Evolutionary conservation across 169 alveolate species (phyloP).

Genomic region (Theileria equi): DNA sequence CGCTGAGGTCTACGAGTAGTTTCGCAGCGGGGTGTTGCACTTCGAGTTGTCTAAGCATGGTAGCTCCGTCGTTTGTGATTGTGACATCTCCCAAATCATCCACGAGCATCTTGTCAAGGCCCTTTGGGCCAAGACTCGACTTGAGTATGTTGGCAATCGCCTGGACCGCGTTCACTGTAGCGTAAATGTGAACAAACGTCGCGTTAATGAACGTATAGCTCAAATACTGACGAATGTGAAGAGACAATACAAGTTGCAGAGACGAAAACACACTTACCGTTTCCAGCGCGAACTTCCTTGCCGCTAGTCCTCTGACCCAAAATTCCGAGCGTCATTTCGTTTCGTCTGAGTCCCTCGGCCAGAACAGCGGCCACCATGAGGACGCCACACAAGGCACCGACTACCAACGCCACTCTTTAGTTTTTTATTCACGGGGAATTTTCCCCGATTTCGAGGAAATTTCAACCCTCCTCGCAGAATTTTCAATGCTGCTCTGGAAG

Average conservation of each 20-base stretch:
- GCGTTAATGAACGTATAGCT: not conserved
- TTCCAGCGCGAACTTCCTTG: conserved; percentile 60
- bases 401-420: too few relatives aligned
- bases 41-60: conserved; percentile 95
- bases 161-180: conserved; percentile 92
- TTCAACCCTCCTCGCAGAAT: too few relatives aligned
- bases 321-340: conserved; percentile 57
- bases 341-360: too few relatives aligned
- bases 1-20: conserved; percentile 93
- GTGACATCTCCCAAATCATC: conserved; percentile 99
- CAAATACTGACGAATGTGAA: too few relatives aligned
- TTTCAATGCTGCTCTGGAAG: too few relatives aligned
- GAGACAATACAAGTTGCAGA: too few relatives aligned
- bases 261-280: too few relatives aligned
- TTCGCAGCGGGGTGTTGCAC: conserved; percentile 99
- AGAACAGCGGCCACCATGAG: too few relatives aligned
- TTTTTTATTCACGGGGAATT: too few relatives aligned
- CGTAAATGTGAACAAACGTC: not conserved
- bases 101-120: conserved; percentile 98
- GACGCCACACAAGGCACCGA: too few relatives aligned
- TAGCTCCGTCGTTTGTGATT: conserved; percentile 99
- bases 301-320: conserved; percentile 62
- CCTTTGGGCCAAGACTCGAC: conserved; percentile 99
- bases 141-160: conserved; percentile 96
- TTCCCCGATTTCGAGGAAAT: too few relatives aligned